Evolutionary conservation across 2,329 filamentous ascomycete species (phyloP), one percentile per base, ranked within the genome.

Genomic region (Chrysoporthe deuterocubensis): DNA sequence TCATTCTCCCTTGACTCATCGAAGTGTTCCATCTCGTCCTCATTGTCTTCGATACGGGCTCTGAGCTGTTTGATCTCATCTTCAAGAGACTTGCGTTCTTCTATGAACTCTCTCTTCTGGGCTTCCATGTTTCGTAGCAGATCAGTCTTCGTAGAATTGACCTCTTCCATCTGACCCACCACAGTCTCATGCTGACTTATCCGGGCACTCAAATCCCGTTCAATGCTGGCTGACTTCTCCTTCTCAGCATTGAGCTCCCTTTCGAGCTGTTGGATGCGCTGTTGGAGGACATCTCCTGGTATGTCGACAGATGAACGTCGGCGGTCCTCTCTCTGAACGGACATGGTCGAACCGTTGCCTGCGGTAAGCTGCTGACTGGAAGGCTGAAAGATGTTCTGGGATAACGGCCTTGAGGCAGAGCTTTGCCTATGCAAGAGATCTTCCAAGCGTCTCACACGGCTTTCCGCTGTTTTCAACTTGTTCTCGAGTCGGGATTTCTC

Each of bases 71-170:
- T 90, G 67, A 96, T 89, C 76, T 98, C 94, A 18, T 88, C 84
- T 73, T 97, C 92, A 0, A 98, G 83, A 11, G 90, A 91, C 74
- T 92, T 93, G 50, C 96, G 89, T 78, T 98, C 95, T 62, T 90
- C 89, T 46, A 92, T 84, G 72, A 97, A 97, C 75, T 98, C 96
- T 37, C 89, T 89, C 78, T 97, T 93, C 71, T 96, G 87, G 14
- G 94, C 91, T 75, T 98, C 94, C 81, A 99, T 93, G 75, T 99
- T 99, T 71, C 93, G 91, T 80, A 99, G 89, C 11, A 99, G 87
- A 77, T 98, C 96, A 73, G 92, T 92, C 78, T 99, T 99, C 0
- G 92, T 97, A 2, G 93, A 94, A 73, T 96, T 93, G 6, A 89
- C 92, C 77, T 98, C 95, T 71, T 96, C 89, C 70, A 97, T 87